Evolutionary conservation across 148 eudicot species (phyloP).

Genomic region (Mesembryanthemum crystallinum): DNA sequence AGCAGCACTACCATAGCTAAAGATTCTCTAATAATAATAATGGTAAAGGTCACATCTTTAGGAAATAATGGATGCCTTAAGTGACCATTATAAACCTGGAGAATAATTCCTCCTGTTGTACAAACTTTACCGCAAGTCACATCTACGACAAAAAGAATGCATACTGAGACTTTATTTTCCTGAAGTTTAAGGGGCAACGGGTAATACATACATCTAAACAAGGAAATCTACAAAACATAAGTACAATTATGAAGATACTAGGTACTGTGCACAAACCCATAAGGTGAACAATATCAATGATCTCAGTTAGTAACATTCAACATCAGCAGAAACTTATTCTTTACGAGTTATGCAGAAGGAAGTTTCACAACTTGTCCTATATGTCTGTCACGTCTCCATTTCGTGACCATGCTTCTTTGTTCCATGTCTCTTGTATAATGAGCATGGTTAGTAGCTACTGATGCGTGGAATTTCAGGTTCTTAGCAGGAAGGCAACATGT

Average conservation of each 20-base stretch:
- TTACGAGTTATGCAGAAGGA: slow-evolving; percentile 10
- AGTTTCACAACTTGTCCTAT: slow-evolving; percentile 13
- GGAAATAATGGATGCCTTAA: background rate
- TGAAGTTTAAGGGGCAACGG: too few species aligned
- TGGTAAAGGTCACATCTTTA: slow-evolving; percentile 18
- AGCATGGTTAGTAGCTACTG: background rate
- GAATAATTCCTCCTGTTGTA: slow-evolving; percentile 5
- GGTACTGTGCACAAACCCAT: background rate
- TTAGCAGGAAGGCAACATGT: too few species aligned
- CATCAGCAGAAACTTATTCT: background rate
- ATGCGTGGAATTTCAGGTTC: slow-evolving; percentile 14
- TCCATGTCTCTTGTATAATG: background rate
- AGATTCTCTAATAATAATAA: slow-evolving; percentile 12
- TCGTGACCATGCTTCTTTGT: background rate
- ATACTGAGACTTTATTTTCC: slow-evolving; percentile 12
- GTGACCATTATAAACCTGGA: slow-evolving; percentile 7
- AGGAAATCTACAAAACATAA: background rate
- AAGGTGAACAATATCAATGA: background rate
- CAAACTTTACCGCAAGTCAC: slow-evolving; percentile 15
- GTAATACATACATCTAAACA: background rate
- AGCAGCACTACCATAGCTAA: background rate
- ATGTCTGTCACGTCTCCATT: slow-evolving; percentile 7
- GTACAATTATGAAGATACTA: background rate
- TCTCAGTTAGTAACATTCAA: background rate
- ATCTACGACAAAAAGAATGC: background rate